Base-by-base conservation (phyloP, 495 filamentous ascomycete genomes). In the Tuber aestivum region DNA sequence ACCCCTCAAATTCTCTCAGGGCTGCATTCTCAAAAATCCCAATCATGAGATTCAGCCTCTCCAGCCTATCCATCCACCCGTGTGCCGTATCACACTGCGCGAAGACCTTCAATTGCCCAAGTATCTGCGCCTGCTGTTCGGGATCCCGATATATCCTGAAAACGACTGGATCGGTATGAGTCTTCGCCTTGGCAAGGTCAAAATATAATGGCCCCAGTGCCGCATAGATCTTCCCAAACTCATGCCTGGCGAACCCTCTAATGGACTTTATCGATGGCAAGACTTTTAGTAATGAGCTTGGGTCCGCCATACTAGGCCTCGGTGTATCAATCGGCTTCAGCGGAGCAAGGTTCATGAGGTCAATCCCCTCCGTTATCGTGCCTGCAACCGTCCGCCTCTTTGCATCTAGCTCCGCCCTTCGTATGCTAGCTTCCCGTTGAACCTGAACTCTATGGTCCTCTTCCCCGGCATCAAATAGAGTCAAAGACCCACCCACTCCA, bases 11-110 rank as follows among this genome's bases (percentile, higher is more conserved):
- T 84, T 98, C 95, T 72, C 91, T 88, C 72, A 97, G 84, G 12
- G 95, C 94, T 5, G 94, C 93, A 74, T 91, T 94, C 84, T 98
- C 94, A 80, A 99, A 98, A 79, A 95, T 91, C 40, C 87, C 87
- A 68, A 91, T 87, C 86, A 95, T 93, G n/a, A 85, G 85, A 32
- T 89, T 87, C 41, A 99, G 84, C 78, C 90, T 91, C 73, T 90
- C 89, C 75, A 91, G 87, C 32, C 95, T 85, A 77, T 90, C 86
- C 73, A 85, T 83, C 88, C 91, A 95, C 9, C 92, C 94, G 72
- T 91, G 84, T 12, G 92, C 86, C 82, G 88, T 90, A 82, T 98
- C 96, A 79, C 92, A 93, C 79, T 89, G 89, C 1, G 93, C 86
- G 84, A 99, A 98, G 1, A 85, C 85, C 71, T 88, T 86, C 77